Evolutionary conservation across 2,329 filamentous ascomycete genomes (phyloP).

Genomic region (Fusarium concolor): DNA sequence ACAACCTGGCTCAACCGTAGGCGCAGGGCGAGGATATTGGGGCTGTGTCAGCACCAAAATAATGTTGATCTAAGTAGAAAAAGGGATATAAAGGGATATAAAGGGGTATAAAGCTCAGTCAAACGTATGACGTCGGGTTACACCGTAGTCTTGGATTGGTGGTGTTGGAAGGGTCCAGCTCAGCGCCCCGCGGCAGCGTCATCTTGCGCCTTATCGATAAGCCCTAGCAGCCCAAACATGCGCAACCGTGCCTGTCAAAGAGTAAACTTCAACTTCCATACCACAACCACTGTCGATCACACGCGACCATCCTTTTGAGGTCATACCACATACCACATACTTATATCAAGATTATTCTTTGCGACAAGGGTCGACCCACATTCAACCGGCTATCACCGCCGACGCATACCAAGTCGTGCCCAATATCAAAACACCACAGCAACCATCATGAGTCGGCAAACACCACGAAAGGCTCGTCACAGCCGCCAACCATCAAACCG

Average conservation of each 20-base stretch:
- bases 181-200: slow-evolving; percentile 36
- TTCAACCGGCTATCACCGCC: not conserved
- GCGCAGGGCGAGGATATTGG: not conserved
- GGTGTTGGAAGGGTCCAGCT: slow-evolving; percentile 35
- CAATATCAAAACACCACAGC: slow-evolving; percentile 25
- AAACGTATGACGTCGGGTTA: slow-evolving; percentile 32
- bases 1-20: slow-evolving; percentile 26
- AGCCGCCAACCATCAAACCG: slow-evolving; percentile 56
- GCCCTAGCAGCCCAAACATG: slow-evolving; percentile 30
- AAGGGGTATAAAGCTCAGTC: slow-evolving; percentile 24
- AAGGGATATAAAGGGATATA: slow-evolving; percentile 17
- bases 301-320: not conserved
- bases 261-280: slow-evolving; percentile 22
- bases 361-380: not conserved
- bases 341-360: not conserved
- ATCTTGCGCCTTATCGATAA: slow-evolving; percentile 49
- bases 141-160: slow-evolving; percentile 24
- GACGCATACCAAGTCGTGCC: slow-evolving; percentile 8
- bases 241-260: slow-evolving; percentile 34
- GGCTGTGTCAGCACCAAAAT: slow-evolving; percentile 19
- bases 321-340: not conserved
- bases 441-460: slow-evolving; percentile 57
- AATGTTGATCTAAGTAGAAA: slow-evolving; percentile 22
- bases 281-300: slow-evolving; percentile 16
- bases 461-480: slow-evolving; percentile 56